Evolutionary conservation across 1,139 yeast genomes (phyloP), one percentile per base, ranked within the genome.

Genomic region (Tardiomyces blankii): DNA sequence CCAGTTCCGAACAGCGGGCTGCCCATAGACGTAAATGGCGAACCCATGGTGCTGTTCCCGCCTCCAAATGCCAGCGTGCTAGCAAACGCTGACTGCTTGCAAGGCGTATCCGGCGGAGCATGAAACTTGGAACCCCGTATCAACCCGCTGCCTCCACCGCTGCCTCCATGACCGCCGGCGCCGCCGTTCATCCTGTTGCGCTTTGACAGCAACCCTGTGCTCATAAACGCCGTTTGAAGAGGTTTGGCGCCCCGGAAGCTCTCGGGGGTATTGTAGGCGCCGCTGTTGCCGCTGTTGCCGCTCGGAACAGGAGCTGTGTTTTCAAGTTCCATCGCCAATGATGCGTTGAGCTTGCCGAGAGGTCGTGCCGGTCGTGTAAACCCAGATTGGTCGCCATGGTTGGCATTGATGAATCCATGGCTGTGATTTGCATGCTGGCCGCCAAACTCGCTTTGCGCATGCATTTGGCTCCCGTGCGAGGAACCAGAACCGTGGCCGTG

Each of bases 141-240:
- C 16, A 14, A 9, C 16, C 35, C 35, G 16, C 16, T 30, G 35
- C 39, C 1, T 30, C 49, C 27, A 38, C 39, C 44, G 52, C 55
- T 18, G 39, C 30, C 38, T 45, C 44, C 30, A 23, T 28, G 12
- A 42, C 39, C 1, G 35, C 49, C 27, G 38, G 38, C 44, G 52
- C 54, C 18, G 41, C 18, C 32, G 39, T 49, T 68, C 59, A 51
- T 62, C 21, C 78, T 63, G 46, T 79, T 75, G 51, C 77, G 79
- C 65, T 86, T 86, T 50, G 89, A 83, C 49, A 81, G 63, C 41
- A 86, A 67, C 0, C 95, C 95, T 0, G 84, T 69, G 3, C 91
- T 77, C 63, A 78, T 74, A 62, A 87, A 87, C 13, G 93, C 95
- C 0, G 91, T 81, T 60, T 85, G 95, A 42, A 85, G 70, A 3